These are phyloP conservation scores for Toxicodendron radicans DNA, from an alignment of 345 rosid species.

Conservation along the genomic window DNA sequence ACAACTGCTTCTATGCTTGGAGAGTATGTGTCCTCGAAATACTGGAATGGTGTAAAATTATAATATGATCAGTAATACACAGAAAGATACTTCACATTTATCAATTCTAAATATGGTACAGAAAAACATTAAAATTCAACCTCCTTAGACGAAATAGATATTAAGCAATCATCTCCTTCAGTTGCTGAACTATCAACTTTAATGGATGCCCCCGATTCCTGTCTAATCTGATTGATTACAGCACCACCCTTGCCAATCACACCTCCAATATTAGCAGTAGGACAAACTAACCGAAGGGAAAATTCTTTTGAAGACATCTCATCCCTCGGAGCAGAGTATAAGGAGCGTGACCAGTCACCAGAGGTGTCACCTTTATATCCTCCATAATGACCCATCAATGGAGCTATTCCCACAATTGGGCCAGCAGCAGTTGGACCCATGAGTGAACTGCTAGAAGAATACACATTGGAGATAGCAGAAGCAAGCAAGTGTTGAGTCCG, in stretches of 20 bases:
- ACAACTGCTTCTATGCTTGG: slow-evolving; percentile 89
- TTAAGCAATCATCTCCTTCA: slow-evolving; percentile 91
- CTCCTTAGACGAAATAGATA: slow-evolving; percentile 86
- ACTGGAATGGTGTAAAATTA: slow-evolving; percentile 37
- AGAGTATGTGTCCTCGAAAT: slow-evolving; percentile 79
- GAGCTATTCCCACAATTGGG: slow-evolving; percentile 77
- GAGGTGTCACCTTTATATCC: slow-evolving; percentile 73
- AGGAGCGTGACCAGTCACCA: slow-evolving; percentile 80
- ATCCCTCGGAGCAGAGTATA: slow-evolving; percentile 82
- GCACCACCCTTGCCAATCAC: slow-evolving; percentile 96
- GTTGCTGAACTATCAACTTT: slow-evolving; percentile 86
- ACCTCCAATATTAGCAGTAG: slow-evolving; percentile 78
- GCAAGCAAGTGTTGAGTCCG: slow-evolving; percentile 77
- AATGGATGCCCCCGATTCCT: slow-evolving; percentile 78
- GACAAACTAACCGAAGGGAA: slow-evolving; percentile 76
- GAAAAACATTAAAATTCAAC: slow-evolving; percentile 35
- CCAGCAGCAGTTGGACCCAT: slow-evolving; percentile 59
- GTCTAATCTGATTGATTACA: slow-evolving; percentile 87
- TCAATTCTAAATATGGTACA: not conserved
- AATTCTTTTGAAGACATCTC: slow-evolving; percentile 72
- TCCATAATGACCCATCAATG: slow-evolving; percentile 74
- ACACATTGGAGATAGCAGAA: slow-evolving; percentile 57
- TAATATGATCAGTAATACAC: slow-evolving; percentile 14
- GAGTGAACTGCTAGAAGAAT: slow-evolving; percentile 57
- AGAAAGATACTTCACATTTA: not conserved